These are phyloP conservation scores for Aspergillus novoparasiticus DNA, from an alignment of 2,329 filamentous ascomycete species.

Conservation along the genomic window DNA sequence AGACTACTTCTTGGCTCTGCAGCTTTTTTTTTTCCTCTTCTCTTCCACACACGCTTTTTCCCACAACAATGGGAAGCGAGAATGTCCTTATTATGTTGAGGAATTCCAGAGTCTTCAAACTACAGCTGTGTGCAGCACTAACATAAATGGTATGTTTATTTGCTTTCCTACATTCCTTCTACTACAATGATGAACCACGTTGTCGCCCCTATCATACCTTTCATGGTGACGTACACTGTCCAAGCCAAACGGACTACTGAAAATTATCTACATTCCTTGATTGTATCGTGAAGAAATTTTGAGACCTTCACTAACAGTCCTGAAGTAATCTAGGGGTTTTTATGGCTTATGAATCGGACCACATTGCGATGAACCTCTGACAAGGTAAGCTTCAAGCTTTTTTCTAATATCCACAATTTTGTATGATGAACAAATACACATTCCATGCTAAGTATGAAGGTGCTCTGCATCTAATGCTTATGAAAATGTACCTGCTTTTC, in stretches of 20 bases:
- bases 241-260: constrained; percentile 65
- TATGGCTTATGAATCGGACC: neutral
- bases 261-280: constrained; percentile 17
- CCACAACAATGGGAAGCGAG: constrained; percentile 13
- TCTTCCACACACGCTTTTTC: constrained; percentile 17
- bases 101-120: constrained; percentile 9
- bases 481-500: constrained; percentile 63
- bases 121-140: constrained; percentile 11
- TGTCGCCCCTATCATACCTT: constrained; percentile 67
- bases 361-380: neutral
- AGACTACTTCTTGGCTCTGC: constrained; percentile 3
- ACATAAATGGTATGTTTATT: constrained; percentile 31
- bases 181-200: constrained; percentile 58
- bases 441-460: constrained; percentile 68
- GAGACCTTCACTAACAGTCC: constrained; percentile 29
- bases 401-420: constrained; percentile 19
- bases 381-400: constrained; percentile 25
- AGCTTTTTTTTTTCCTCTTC: constrained; percentile 24
- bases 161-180: constrained; percentile 10
- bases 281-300: constrained; percentile 15
- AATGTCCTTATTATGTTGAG: constrained; percentile 5
- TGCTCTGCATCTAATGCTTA: constrained; percentile 54
- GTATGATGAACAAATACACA: constrained; percentile 57
- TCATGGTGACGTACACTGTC: constrained; percentile 63
- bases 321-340: constrained; percentile 18